A percentile compares a stretch with the other conserved stretches of the same genome.
phyloP scores from a whole-genome alignment of 495 filamentous ascomycete genomes.

The Pseudoneurospora amorphoporcata region DNA sequence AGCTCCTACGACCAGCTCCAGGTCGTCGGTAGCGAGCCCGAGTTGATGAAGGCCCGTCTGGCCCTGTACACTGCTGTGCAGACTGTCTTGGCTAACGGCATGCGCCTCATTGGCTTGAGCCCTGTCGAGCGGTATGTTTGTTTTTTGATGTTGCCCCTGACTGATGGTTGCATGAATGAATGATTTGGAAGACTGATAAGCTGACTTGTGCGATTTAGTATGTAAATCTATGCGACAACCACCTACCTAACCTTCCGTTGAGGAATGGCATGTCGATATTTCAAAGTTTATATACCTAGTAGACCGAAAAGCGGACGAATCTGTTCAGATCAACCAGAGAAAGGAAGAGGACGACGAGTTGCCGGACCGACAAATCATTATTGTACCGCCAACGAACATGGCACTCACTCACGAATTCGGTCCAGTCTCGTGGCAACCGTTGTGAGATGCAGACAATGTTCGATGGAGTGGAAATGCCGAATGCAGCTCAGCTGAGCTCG shows the following conservation, averaged over 20 bases:
- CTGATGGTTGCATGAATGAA: not conserved
- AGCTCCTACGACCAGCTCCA: constrained; percentile 74
- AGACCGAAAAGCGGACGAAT: not conserved
- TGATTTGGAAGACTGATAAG: not conserved
- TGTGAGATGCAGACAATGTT: not conserved
- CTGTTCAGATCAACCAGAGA: not conserved
- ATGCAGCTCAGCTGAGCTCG: not conserved
- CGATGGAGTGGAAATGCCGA: not conserved
- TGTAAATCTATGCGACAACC: constrained; percentile 8
- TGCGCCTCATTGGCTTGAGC: constrained; percentile 68
- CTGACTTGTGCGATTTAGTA: constrained; percentile 10
- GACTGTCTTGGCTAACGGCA: constrained; percentile 72
- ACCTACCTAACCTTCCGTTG: not conserved
- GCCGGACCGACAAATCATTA: not conserved
- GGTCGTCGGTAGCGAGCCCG: constrained; percentile 62
- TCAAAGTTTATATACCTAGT: not conserved
- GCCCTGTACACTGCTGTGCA: constrained; percentile 72
- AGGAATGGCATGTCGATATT: not conserved
- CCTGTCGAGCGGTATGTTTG: constrained; percentile 52
- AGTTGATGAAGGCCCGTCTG: constrained; percentile 66
- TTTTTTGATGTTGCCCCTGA: not conserved
- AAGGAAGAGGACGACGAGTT: not conserved
- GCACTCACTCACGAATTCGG: not conserved
- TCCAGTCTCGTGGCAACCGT: not conserved
- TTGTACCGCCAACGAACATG: not conserved